Conservation (phyloP, 768 basidiomycete species). For the Cystobasidium ongulense region DNA sequence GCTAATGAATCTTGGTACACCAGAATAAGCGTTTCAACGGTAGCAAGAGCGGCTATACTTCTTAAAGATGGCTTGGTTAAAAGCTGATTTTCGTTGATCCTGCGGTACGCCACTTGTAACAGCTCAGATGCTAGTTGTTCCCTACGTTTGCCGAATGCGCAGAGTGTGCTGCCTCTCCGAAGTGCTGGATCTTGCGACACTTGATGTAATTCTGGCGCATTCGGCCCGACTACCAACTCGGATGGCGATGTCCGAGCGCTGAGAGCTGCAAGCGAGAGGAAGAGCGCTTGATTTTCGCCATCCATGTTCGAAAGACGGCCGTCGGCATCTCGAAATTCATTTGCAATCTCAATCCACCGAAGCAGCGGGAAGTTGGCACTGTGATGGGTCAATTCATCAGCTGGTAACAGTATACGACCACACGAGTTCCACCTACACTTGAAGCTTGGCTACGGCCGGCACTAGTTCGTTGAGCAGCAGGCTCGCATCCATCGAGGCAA, state of each 20-base stretch:
- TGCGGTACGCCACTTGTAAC: not conserved
- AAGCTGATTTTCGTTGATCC: not conserved
- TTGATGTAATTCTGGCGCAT: not conserved
- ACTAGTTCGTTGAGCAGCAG: not conserved
- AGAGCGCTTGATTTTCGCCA: not conserved
- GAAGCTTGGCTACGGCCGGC: slow-evolving; percentile 1
- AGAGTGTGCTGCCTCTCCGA: slow-evolving; percentile 3
- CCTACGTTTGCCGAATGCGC: slow-evolving; percentile 4
- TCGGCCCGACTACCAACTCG: not conserved
- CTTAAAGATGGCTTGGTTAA: not conserved
- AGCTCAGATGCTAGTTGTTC: not conserved
- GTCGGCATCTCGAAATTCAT: not conserved
- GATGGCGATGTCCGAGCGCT: not conserved
- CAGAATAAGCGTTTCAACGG: slow-evolving; percentile 13
- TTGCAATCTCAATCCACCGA: slow-evolving; percentile 14
- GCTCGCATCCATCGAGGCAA: not conserved
- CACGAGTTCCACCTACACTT: slow-evolving; percentile 1
- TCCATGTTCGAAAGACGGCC: slow-evolving; percentile 1
- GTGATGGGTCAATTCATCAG: not conserved
- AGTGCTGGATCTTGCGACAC: not conserved
- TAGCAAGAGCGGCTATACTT: slow-evolving; percentile 5
- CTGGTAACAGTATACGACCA: too few species aligned
- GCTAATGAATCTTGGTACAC: slow-evolving; percentile 4
- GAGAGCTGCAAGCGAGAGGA: not conserved
- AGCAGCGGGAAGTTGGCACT: slow-evolving; percentile 6